Percentiles rank a stretch among this genome's conserved stretches.
These are phyloP conservation scores for Trichopus zeylanicus DNA, from an alignment of 116 monocot species.

Conservation along the genomic window DNA sequence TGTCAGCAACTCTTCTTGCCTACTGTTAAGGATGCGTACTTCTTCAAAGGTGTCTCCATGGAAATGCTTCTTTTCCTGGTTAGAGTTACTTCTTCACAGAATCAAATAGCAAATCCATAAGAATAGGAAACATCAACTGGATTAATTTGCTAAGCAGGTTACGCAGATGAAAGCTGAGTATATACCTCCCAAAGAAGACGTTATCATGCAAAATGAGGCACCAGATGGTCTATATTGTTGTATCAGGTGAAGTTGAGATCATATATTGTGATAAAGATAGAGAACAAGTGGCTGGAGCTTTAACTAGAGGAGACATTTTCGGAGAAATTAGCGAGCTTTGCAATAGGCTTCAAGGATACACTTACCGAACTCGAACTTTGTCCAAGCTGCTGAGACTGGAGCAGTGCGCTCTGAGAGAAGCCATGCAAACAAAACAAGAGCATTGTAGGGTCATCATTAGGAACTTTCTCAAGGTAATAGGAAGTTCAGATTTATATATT, in stretches of 20 bases:
- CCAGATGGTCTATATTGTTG: constrained; percentile 79
- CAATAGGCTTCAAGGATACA: constrained; percentile 57
- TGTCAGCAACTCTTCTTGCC: constrained; percentile 84
- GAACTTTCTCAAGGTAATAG: constrained; percentile 86
- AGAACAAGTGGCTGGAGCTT: constrained; percentile 43
- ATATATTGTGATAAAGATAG: constrained; percentile 32
- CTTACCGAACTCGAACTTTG: constrained; percentile 61
- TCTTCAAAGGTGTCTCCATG: constrained; percentile 78
- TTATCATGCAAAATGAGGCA: constrained; percentile 78
- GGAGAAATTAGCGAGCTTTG: constrained; percentile 83
- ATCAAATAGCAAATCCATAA: too few species aligned
- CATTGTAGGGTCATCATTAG: constrained; percentile 54
- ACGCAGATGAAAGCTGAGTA: constrained; percentile 84
- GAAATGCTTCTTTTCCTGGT: constrained; percentile 66
- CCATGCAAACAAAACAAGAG: constrained; percentile 63
- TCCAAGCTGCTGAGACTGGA: constrained; percentile 68
- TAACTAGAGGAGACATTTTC: constrained; percentile 61
- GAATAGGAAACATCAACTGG: too few species aligned
- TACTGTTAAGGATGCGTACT: constrained; percentile 56
- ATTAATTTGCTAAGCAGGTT: constrained; percentile 30
- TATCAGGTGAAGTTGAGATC: constrained; percentile 75
- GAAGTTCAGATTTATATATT: too few species aligned
- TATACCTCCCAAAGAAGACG: constrained; percentile 83
- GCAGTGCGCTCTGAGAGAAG: constrained; percentile 54
- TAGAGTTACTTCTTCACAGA: too few species aligned